Conservation (phyloP, 75 land plant genomes). For the Pseudotsuga menziesii region DNA sequence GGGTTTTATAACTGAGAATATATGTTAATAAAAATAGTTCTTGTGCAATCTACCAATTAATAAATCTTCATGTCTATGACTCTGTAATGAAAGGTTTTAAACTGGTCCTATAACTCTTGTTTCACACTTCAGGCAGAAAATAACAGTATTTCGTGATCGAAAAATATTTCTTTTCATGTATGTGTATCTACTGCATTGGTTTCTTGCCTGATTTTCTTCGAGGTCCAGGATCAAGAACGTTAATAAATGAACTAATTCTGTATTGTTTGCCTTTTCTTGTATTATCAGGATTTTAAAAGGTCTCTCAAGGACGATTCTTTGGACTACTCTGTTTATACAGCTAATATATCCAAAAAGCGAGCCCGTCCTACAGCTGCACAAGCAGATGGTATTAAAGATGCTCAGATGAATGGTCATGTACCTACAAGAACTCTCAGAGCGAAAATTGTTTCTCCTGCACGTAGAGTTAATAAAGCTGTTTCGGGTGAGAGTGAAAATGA, state of each 20-base stretch:
- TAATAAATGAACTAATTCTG: background rate
- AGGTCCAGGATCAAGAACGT: background rate
- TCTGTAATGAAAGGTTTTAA: background rate
- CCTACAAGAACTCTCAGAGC: constrained; percentile 39
- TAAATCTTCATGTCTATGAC: background rate
- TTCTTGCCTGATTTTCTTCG: background rate
- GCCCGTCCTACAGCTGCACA: constrained; percentile 14
- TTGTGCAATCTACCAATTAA: too few species aligned
- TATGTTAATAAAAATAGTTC: too few species aligned
- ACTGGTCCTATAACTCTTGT: background rate
- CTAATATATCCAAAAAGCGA: constrained; percentile 60
- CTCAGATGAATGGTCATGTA: constrained; percentile 15
- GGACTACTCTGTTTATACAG: constrained; percentile 79
- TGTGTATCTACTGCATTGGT: background rate
- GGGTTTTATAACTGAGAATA: too few species aligned
- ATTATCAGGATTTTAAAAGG: constrained; percentile 78
- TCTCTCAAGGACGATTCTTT: constrained; percentile 82
- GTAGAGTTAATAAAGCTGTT: constrained; percentile 6
- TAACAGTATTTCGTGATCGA: background rate
- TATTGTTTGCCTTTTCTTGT: background rate
- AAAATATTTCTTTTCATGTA: background rate
- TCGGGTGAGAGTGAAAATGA: constrained; percentile 23
- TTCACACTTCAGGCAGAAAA: too few species aligned
- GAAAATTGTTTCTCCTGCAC: constrained; percentile 14
- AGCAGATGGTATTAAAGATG: constrained; percentile 3